These are phyloP conservation scores for Xylaria sp. DNA, from an alignment of 2,329 filamentous ascomycete species.

Conservation along the genomic window DNA sequence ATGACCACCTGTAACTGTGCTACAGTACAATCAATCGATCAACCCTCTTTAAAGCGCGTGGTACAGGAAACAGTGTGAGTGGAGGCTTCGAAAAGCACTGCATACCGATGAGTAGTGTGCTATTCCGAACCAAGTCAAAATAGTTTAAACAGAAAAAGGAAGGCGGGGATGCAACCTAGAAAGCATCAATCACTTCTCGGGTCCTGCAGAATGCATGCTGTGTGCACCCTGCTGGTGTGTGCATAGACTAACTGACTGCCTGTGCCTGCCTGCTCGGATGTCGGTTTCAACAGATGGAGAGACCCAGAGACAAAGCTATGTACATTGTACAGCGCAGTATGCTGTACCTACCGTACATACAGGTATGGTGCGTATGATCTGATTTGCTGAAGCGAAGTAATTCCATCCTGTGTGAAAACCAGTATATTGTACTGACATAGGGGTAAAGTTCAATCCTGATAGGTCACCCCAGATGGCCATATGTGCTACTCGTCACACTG, in stretches of 20 bases:
- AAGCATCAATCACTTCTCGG: conserved; percentile 30
- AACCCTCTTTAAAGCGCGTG: not conserved
- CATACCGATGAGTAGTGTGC: not conserved
- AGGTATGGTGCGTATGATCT: conserved; percentile 18
- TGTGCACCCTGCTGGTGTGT: conserved; percentile 19
- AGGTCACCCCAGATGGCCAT: not conserved
- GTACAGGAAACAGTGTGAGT: conserved; percentile 27
- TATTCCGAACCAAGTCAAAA: conserved; percentile 27
- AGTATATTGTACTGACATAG: not conserved
- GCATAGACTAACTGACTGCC: not conserved
- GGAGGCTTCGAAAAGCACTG: conserved; percentile 22
- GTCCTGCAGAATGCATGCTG: conserved; percentile 26
- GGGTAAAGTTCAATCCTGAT: conserved; percentile 10
- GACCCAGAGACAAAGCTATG: conserved; percentile 15
- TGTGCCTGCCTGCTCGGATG: conserved; percentile 5
- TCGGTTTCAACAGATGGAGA: conserved; percentile 19
- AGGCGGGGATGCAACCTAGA: conserved; percentile 25
- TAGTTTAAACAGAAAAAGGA: conserved; percentile 19
- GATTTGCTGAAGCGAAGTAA: conserved; percentile 22
- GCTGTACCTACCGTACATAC: not conserved
- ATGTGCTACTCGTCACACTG: conserved; percentile 12
- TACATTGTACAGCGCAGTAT: not conserved
- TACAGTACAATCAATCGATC: not conserved
- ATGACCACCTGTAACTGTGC: not conserved
- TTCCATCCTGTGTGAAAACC: conserved; percentile 2